Base-by-base conservation (phyloP, 225 moss, liverwort and hornwort species). In the Thuidium tamariscinum region DNA sequence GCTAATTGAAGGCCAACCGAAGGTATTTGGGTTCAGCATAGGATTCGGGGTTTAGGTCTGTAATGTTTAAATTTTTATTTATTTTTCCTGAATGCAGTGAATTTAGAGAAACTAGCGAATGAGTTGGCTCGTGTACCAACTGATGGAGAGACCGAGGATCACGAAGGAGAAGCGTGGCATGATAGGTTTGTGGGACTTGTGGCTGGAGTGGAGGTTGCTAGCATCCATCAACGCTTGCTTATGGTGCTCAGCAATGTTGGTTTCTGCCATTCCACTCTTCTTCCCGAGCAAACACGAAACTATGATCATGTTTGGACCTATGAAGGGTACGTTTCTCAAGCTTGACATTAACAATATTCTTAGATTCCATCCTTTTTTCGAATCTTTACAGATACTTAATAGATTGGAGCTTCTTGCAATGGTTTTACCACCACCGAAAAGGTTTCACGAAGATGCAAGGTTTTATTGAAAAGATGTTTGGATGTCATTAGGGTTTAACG, bases 231-330 rank as follows among this genome's bases (percentile, higher is more conserved):
- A 70, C 95, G 97, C 86, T 85, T 98, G 83, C 95, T 98, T 29
- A 95, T 98, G 92, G 96, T 97, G 81, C 92, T 98, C 67, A 98
- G 98, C 88, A 98, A 98, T 86, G 89, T 89, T 85, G 95, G 95
- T 51, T 98, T 92, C 88, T 96, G 96, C 87, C 93, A 94, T 88
- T 91, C 90, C 87, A 93, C 92, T 52, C 92, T 98, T 83, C 88
- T 97, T 68, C 97, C 96, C 36, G 92, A 94, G 80, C 93, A 92
- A 67, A 92, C 89, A 20, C 91, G 88, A 42, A 93, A 93, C 51
- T 95, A 93, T 77, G 91, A 98, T 86, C 87, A 87, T 84, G 92
- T 98, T 76, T 98, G 97, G 98, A 88, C 37, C 5, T 87, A 94
- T 85, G 71, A 91, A 75, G 95, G 93, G 95, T 96, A 92, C 81